Base-by-base conservation (phyloP, 352 stramenopile species). In the Phytophthora sp. region DNA sequence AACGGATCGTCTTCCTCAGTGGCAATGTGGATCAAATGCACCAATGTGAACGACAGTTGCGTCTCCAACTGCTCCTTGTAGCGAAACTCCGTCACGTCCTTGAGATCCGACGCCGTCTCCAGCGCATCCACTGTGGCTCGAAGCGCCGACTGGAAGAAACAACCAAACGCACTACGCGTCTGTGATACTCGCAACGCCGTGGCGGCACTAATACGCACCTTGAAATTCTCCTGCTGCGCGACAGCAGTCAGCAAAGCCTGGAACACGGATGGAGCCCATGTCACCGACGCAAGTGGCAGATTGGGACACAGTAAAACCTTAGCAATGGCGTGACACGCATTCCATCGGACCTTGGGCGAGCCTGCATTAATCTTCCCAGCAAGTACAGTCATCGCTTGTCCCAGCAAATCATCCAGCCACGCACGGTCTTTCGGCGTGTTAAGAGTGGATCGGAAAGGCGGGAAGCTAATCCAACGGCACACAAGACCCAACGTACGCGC, bases 21-120 rank as follows among this genome's bases (percentile, higher is more conserved):
- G 1, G 84, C 86, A 16, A 96, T 77, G 57, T 92, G 72, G 52
- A 96, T 84, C 54, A 96, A 51, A 47, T 94, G 88, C 51, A 94
- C 79, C 49, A 96, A 70, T 27, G 88, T 94, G 55, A 96, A 96
- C 7, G 86, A 94, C 11, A 96, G 50, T 66, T 96, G 88, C 15
- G 87, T 92, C 56, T 96, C 88, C 7, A 96, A 68, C 49, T 96
- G 88, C 54, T 93, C 86, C 64, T 96, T 96, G 79, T 96, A 96
- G n/a, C 86, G 85, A 74, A 94, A 96, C 73, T 96, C 88, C 1
- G 80, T 93, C 65, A 96, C 86, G 51, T 96, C 88, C 45, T 94
- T 92, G 53, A 96, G 63, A 47, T 94, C 86, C 0, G 87, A 94
- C 7, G 84, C 88, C 15, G 84, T 89, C 66, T 96, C 88, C n/a